Base-by-base conservation (phyloP, 169 alveolate species). In the Plasmodium sp. region DNA sequence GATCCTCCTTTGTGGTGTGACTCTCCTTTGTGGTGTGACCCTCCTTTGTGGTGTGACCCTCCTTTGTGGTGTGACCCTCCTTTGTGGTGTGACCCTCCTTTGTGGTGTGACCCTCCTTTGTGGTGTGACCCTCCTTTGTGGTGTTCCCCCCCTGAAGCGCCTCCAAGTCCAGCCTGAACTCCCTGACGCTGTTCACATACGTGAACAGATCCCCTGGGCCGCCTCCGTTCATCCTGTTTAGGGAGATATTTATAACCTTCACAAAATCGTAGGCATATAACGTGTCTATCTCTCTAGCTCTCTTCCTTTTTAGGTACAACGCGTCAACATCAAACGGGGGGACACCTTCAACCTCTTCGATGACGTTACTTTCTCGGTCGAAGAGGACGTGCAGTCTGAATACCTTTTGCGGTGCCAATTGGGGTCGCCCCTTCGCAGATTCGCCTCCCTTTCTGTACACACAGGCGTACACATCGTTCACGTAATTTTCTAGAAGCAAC, bases 251-350 rank as follows among this genome's bases (percentile, higher is more conserved):
- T 80, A 90, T 81, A 9, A 73, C 41, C 22, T 81, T 79, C 36
- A 90, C 75, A 90, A 90, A 90, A 90, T 90, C 94, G 58, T 90
- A 90, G 18, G 94, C 94, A 67, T 90, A 90, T 71, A 81, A 16
- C 27, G 94, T 90, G 18, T 90, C 94, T 16, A 81, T 81, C 33
- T 90, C 94, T 80, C 94, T 80, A 43, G 94, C 94, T 6, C 94
- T 56, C 48, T 90, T 90, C 36, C 94, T 80, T 48, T 90, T 90
- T 71, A 81, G n/a, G 58, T 90, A 81, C 80, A 90, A 27, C 22
- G 83, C 27, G 54, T 90, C 94, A 22, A 90, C 83, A 22, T 80
- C 33, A 62, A 90, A 80, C 18, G 82, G 71, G 39, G 67, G 51
- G 9, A 56, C 45, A 56, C 62, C 7, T 3, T 48, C 84, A 3